phyloP scores from a whole-genome alignment of 139 green algal genomes.

The Chlamydomonas asymmetrica region DNA sequence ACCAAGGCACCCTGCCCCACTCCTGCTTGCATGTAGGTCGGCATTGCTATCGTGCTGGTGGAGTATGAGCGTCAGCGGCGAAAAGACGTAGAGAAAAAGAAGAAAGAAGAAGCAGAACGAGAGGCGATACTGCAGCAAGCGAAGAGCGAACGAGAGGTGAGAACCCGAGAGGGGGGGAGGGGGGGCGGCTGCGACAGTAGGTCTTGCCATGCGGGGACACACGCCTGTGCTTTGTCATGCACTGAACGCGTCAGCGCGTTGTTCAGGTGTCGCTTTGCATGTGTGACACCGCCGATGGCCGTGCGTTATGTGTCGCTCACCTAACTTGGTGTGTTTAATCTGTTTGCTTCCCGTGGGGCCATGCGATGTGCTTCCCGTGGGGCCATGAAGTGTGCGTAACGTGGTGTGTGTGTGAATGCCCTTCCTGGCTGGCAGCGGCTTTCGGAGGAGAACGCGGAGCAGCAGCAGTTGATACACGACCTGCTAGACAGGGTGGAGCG shows the following conservation, averaged over 20 bases:
- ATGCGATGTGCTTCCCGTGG: too few relatives aligned
- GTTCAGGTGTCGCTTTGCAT: not conserved
- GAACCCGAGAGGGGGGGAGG: not conserved
- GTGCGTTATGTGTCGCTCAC: not conserved
- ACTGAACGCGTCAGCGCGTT: too few relatives aligned
- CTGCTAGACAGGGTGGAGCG: constrained; percentile 43
- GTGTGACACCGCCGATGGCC: not conserved
- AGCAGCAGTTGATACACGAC: constrained; percentile 46
- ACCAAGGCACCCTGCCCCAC: too few relatives aligned
- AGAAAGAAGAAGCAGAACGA: constrained; percentile 44
- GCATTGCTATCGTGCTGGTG: constrained; percentile 45
- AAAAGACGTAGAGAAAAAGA: constrained; percentile 61
- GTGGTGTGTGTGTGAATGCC: not conserved
- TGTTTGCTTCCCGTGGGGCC: not conserved
- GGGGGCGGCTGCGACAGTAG: too few relatives aligned
- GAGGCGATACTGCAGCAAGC: constrained; percentile 34
- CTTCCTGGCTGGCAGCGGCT: constrained; percentile 33
- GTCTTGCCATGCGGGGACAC: too few relatives aligned
- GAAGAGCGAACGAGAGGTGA: constrained; percentile 48
- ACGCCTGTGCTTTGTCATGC: not conserved
- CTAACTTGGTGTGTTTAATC: not conserved
- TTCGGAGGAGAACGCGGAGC: constrained; percentile 44
- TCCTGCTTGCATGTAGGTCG: constrained; percentile 54
- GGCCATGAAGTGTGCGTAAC: too few relatives aligned
- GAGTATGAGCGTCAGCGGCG: constrained; percentile 52